A percentile compares a stretch with the other conserved stretches of the same genome.
Evolutionary conservation across 1,139 yeast genomes (phyloP).

Genomic region (Pichia sp.): DNA sequence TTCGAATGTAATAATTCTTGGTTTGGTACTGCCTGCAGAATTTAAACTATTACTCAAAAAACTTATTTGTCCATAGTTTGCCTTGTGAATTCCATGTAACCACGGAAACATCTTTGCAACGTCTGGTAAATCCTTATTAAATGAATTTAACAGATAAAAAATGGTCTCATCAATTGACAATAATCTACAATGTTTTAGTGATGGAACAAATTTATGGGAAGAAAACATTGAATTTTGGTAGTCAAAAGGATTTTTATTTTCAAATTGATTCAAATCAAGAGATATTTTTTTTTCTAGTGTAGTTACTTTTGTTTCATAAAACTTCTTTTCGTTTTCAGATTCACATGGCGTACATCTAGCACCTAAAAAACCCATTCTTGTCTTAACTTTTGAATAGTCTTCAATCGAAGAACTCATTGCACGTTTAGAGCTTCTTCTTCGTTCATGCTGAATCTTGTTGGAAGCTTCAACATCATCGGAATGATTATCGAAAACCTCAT

Average conservation of each 20-base stretch:
- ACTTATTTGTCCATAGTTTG: slow-evolving; percentile 44
- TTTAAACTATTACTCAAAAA: slow-evolving; percentile 23
- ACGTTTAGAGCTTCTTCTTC: slow-evolving; percentile 24
- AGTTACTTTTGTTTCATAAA: background rate
- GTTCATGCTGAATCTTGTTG: background rate
- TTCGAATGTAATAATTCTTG: slow-evolving; percentile 13
- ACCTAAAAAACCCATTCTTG: slow-evolving; percentile 17
- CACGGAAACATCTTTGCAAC: slow-evolving; percentile 77
- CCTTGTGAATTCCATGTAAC: slow-evolving; percentile 68
- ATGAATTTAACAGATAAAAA: slow-evolving; percentile 41
- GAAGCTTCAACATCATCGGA: background rate
- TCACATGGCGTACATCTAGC: too few species aligned
- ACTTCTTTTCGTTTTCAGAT: too few species aligned
- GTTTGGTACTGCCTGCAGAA: slow-evolving; percentile 8
- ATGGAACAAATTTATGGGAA: slow-evolving; percentile 13
- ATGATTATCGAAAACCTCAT: slow-evolving; percentile 5
- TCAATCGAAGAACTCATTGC: slow-evolving; percentile 27
- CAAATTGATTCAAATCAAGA: background rate
- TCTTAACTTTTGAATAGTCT: slow-evolving; percentile 23
- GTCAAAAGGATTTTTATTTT: slow-evolving; percentile 4
- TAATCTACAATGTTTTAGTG: slow-evolving; percentile 17
- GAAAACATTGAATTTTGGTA: slow-evolving; percentile 14
- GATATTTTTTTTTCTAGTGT: background rate
- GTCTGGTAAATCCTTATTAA: slow-evolving; percentile 52
- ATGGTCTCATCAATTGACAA: slow-evolving; percentile 23